Conservation (phyloP, 805 yeast species). For the Ogataea ganodermae region DNA sequence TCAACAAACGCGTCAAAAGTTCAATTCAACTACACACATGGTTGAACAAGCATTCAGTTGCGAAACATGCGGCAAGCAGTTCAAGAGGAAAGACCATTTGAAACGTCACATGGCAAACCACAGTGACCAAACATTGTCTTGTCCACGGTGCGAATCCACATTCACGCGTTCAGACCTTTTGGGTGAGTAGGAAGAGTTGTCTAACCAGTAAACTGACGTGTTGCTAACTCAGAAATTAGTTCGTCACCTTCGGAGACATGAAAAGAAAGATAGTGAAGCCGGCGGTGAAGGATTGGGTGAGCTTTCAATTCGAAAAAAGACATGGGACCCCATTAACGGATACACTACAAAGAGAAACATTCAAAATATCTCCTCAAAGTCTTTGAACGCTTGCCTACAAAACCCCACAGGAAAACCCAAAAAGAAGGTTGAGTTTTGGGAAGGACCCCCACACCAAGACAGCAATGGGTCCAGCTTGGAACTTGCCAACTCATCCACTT, state of each 20-base stretch:
- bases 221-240: too few relatives aligned
- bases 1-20: too few relatives aligned
- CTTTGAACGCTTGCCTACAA: conserved; percentile 1
- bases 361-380: neutral
- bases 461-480: neutral
- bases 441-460: neutral
- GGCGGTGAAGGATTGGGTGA: conserved; percentile 18
- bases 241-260: conserved; percentile 21
- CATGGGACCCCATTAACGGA: conserved; percentile 11
- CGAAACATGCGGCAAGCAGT: conserved; percentile 16
- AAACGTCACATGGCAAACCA: conserved; percentile 22
- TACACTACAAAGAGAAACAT: conserved; percentile 1
- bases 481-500: neutral
- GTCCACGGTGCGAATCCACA: conserved; percentile 16
- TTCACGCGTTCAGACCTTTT: conserved; percentile 19
- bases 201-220: conserved; percentile 2
- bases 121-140: conserved; percentile 6
- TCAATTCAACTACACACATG: neutral
- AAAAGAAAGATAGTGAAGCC: conserved; percentile 18
- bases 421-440: neutral
- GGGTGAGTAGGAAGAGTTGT: conserved; percentile 9
- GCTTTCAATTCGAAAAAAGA: conserved; percentile 7
- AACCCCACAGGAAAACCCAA: neutral
- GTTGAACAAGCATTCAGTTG: conserved; percentile 12
- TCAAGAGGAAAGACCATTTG: conserved; percentile 24